Evolutionary conservation across 108 stramenopile species (phyloP).

Genomic region (Stephanodiscus triporus): DNA sequence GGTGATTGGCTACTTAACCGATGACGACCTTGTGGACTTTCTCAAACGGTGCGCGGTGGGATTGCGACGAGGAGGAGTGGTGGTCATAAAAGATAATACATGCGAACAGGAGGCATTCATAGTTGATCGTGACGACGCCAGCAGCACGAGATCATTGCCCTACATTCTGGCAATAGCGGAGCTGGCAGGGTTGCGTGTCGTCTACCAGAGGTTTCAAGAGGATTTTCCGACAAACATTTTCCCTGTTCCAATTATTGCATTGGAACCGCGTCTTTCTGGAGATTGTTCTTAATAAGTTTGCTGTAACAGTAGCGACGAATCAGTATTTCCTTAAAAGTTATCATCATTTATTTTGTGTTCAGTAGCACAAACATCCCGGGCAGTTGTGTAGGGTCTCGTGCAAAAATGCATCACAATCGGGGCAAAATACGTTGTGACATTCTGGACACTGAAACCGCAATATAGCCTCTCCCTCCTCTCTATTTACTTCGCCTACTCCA

Average conservation of each 20-base stretch:
- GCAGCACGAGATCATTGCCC: constrained; percentile 71
- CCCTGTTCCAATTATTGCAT: constrained; percentile 88
- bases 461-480: constrained; percentile 26
- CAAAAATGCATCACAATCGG: constrained; percentile 86
- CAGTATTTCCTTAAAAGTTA: not conserved
- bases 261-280: constrained; percentile 23
- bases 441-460: constrained; percentile 85
- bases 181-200: constrained; percentile 72
- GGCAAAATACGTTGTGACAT: constrained; percentile 85
- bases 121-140: constrained; percentile 86
- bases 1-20: constrained; percentile 90
- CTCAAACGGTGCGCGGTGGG: constrained; percentile 65
- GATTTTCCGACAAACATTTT: constrained; percentile 89
- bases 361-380: constrained; percentile 74
- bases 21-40: constrained; percentile 83
- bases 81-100: constrained; percentile 92
- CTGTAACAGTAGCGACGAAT: not conserved
- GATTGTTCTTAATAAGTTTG: not conserved
- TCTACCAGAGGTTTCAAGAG: constrained; percentile 60
- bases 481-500: constrained; percentile 9
- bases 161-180: constrained; percentile 79
- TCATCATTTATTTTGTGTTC: not conserved
- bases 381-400: constrained; percentile 94
- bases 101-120: constrained; percentile 76
- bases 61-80: constrained; percentile 70